Base-by-base conservation (phyloP, 352 stramenopile genomes). In the Phytophthora sp. region DNA sequence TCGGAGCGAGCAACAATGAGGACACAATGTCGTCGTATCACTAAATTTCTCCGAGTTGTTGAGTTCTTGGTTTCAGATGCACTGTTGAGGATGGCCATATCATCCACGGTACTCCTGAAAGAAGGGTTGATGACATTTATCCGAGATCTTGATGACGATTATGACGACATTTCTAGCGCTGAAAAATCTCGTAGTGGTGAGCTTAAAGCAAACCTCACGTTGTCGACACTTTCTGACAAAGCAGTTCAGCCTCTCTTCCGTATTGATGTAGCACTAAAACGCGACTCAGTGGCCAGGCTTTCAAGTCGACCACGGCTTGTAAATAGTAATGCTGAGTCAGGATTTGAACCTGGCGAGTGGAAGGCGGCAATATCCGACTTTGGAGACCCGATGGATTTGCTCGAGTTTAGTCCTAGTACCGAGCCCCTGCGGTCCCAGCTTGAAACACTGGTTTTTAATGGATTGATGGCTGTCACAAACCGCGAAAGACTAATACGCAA, bases 1-100 rank as follows among this genome's bases (percentile, higher is more conserved):
- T 98, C 96, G n/a, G 94, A 98, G 51, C 81, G 93, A 3, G 92
- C 94, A 5, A 92, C 86, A 0, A 92, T 98, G 73, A 84, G 89
- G 12, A 92, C 84, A 0, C 90, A 98, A 59, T 98, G 94, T 66
- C 80, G 89, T n/a, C 87, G 89, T 11, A 70, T 98, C 35, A 97
- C 85, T 8, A 91, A 93, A 35, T 98, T 98, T 54, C 74, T 98
- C 2, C 87, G 92, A 1, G 72, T 98, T 8, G 86, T 98, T 4
- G 94, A 98, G 65, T 97, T 98, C 60, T 63, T 94, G 24, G 73
- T 98, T 15, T 85, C 83, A 6, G 83, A 94, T 66, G 84, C 89
- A 3, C 43, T 96, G 17, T 49, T 96, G 44, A 72, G 63, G 9
- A 77, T 97, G 31, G 87, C 84, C 7, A 87, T 96, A 11, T 69